Evolutionary conservation across 2,329 filamentous ascomycete genomes (phyloP).

Genomic region (Corinectria fuckeliana): DNA sequence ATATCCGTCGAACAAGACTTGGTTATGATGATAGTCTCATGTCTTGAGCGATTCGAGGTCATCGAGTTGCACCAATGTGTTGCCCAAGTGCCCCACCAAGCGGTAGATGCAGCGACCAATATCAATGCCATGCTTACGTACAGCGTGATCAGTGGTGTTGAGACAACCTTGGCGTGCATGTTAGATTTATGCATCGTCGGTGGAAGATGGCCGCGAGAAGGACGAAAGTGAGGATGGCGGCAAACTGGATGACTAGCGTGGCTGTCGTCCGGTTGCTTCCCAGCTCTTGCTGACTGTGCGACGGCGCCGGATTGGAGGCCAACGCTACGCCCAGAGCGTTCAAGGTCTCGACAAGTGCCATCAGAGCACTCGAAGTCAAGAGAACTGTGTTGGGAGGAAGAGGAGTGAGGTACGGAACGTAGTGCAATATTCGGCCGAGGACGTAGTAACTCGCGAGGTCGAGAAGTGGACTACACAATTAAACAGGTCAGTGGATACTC

Average conservation of each 20-base stretch:
- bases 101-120: slow-evolving; percentile 62
- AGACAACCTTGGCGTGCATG: slow-evolving; percentile 30
- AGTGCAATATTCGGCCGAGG: slow-evolving; percentile 62
- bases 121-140: slow-evolving; percentile 58
- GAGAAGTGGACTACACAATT: slow-evolving; percentile 55
- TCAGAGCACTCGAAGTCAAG: slow-evolving; percentile 51
- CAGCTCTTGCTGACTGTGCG: slow-evolving; percentile 21
- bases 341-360: slow-evolving; percentile 53
- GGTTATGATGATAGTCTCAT: too few relatives aligned
- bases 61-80: slow-evolving; percentile 36
- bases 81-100: slow-evolving; percentile 60
- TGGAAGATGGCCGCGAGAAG: slow-evolving; percentile 57
- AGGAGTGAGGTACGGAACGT: slow-evolving; percentile 61
- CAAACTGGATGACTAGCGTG: slow-evolving; percentile 58
- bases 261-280: slow-evolving; percentile 52
- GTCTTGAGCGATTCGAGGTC: not conserved
- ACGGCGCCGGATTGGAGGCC: not conserved
- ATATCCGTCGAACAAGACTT: too few relatives aligned
- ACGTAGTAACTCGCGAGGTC: slow-evolving; percentile 66
- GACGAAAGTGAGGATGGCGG: slow-evolving; percentile 57
- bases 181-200: slow-evolving; percentile 40
- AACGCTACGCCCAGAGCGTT: slow-evolving; percentile 42
- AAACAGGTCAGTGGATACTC: not conserved
- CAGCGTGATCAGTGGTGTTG: slow-evolving; percentile 50
- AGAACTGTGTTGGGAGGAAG: slow-evolving; percentile 51